Percentiles rank a stretch among this genome's conserved stretches.
Conservation (phyloP, 495 filamentous ascomycete genomes). For the Trichoderma asperelloides region DNA sequence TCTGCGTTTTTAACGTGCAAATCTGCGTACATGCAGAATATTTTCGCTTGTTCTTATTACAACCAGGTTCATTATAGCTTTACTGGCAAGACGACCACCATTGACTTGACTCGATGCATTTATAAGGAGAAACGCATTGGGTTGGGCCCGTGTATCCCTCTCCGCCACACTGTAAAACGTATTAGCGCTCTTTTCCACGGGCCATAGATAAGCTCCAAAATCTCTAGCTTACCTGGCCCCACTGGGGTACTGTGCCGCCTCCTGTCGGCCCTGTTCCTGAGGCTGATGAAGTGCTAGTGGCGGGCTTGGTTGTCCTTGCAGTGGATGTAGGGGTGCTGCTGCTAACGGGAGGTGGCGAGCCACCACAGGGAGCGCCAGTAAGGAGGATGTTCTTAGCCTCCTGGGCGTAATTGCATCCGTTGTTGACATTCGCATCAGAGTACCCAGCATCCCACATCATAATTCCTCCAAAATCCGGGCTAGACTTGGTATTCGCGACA, state of each 20-base stretch:
- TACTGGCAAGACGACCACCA: not conserved
- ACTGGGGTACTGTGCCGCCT: slow-evolving; percentile 13
- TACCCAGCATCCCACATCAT: slow-evolving; percentile 48
- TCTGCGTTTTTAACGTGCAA: too few relatives aligned
- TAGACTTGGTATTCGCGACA: slow-evolving; percentile 23
- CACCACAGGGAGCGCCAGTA: slow-evolving; percentile 17
- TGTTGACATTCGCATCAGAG: slow-evolving; percentile 32
- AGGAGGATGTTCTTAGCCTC: slow-evolving; percentile 24
- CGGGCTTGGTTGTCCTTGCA: not conserved
- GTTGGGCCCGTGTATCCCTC: slow-evolving; percentile 23
- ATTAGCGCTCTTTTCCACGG: not conserved
- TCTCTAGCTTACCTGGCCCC: slow-evolving; percentile 16
- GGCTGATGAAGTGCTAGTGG: slow-evolving; percentile 2
- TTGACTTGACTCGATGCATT: slow-evolving; percentile 9
- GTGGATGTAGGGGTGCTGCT: not conserved
- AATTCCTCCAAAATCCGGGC: slow-evolving; percentile 40
- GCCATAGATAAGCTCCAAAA: not conserved
- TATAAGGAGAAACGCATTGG: slow-evolving; percentile 20
- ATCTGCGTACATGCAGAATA: too few relatives aligned
- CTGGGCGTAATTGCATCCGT: slow-evolving; percentile 36
- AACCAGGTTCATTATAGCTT: not conserved
- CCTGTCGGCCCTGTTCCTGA: slow-evolving; percentile 3
- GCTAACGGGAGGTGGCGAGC: not conserved
- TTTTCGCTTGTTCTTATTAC: too few relatives aligned
- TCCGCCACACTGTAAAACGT: slow-evolving; percentile 20